phyloP scores from a whole-genome alignment of 345 rosid genomes.

The Eucalyptus melliodora region DNA sequence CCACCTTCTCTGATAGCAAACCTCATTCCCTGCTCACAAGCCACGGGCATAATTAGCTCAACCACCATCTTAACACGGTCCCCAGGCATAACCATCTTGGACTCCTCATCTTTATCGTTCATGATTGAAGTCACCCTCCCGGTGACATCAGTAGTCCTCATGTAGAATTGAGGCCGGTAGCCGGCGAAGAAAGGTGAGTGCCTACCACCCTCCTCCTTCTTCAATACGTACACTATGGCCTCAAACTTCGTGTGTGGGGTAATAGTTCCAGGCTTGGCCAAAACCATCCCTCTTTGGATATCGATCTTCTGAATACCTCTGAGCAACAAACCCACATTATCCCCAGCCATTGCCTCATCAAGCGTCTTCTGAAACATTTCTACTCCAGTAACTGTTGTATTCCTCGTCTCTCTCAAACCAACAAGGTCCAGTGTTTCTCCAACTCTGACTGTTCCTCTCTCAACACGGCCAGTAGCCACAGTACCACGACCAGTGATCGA shows the following conservation, averaged over 20 bases:
- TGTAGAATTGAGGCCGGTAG: conserved; percentile 33
- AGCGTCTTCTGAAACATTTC: conserved; percentile 14
- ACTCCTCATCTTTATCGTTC: conserved; percentile 10
- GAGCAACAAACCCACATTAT: conserved; percentile 7
- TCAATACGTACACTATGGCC: conserved; percentile 10
- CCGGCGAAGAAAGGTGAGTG: conserved; percentile 8
- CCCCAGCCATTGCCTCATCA: conserved; percentile 11
- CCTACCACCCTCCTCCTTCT: conserved; percentile 12
- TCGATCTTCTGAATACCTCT: conserved; percentile 7
- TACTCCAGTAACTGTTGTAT: conserved; percentile 4
- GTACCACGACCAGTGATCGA: conserved; percentile 13
- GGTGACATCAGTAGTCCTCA: conserved; percentile 37
- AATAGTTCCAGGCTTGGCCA: conserved; percentile 9
- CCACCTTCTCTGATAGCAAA: conserved; percentile 11
- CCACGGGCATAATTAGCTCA: conserved; percentile 10
- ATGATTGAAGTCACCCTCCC: conserved; percentile 8
- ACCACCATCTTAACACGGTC: conserved; percentile 14
- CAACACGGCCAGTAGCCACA: conserved; percentile 11
- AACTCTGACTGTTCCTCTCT: conserved; percentile 3
- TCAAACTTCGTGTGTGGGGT: conserved; percentile 6
- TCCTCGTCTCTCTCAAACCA: conserved; percentile 7
- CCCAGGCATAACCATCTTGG: conserved; percentile 10
- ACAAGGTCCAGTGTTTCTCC: conserved; percentile 8
- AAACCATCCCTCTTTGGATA: conserved; percentile 10
- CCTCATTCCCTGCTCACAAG: conserved; percentile 7